phyloP scores from a whole-genome alignment of 2,329 filamentous ascomycete species.

The Scedosporium aurantiacum region DNA sequence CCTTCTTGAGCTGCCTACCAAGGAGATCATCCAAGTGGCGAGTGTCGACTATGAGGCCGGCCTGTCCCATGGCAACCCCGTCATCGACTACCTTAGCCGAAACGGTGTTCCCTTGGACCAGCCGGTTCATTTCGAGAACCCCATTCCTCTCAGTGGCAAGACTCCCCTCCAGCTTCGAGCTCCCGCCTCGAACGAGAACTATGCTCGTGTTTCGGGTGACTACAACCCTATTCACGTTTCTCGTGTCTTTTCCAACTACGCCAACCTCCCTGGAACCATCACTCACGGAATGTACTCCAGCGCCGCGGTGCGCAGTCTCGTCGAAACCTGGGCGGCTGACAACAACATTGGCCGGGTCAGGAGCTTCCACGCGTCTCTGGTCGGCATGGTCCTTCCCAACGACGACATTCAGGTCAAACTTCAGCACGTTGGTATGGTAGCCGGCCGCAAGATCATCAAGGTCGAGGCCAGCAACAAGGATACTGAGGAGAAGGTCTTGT shows the following conservation, averaged over 20 bases:
- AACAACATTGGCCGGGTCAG: constrained; percentile 96
- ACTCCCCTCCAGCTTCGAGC: constrained; percentile 79
- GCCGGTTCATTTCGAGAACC: constrained; percentile 92
- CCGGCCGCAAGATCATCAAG: constrained; percentile 98
- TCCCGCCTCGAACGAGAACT: constrained; percentile 93
- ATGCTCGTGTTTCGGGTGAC: constrained; percentile 93
- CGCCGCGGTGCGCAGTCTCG: constrained; percentile 85
- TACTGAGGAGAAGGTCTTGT: constrained; percentile 88
- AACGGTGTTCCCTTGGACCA: constrained; percentile 90
- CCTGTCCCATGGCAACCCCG: constrained; percentile 86
- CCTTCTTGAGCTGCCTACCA: constrained; percentile 85
- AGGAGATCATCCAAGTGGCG: constrained; percentile 95
- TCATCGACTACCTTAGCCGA: constrained; percentile 89
- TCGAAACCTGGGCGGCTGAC: constrained; percentile 98
- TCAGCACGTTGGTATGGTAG: constrained; percentile 94
- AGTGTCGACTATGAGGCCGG: constrained; percentile 92
- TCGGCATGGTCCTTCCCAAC: constrained; percentile 98
- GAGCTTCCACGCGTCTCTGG: constrained; percentile 91
- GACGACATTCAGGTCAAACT: constrained; percentile 92
- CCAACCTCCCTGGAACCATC: constrained; percentile 90
- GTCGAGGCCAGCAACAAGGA: constrained; percentile 93
- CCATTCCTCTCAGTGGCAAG: constrained; percentile 90
- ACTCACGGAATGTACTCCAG: constrained; percentile 99
- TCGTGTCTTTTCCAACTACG: constrained; percentile 90
- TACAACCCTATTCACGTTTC: constrained; percentile 99